Conservation (phyloP, 2,329 filamentous ascomycete species). For the Neonectria ditissima region DNA sequence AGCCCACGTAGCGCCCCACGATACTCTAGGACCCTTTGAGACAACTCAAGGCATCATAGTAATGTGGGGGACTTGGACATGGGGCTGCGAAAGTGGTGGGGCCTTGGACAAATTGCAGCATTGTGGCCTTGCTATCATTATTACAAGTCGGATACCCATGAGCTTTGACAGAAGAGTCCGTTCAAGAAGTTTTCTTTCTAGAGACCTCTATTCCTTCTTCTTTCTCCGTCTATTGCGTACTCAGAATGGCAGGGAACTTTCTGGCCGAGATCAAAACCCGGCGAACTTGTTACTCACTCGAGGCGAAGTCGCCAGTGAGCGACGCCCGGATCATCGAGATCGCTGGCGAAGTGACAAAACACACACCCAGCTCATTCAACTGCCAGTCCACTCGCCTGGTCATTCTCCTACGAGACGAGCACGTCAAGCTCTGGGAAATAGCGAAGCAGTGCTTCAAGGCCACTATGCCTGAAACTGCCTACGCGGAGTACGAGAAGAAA, state of each 20-base stretch:
- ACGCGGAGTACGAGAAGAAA: slow-evolving; percentile 24
- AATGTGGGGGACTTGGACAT: slow-evolving; percentile 23
- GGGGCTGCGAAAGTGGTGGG: slow-evolving; percentile 10
- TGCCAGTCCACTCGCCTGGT: slow-evolving; percentile 28
- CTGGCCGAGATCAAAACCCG: slow-evolving; percentile 21
- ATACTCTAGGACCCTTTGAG: too few relatives aligned
- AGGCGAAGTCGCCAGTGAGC: slow-evolving; percentile 22
- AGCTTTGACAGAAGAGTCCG: background rate
- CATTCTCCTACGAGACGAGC: slow-evolving; percentile 17
- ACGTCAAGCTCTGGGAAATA: slow-evolving; percentile 27
- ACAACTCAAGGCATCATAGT: too few relatives aligned
- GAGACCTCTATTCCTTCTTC: too few relatives aligned
- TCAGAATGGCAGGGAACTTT: slow-evolving; percentile 18
- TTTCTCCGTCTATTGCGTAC: too few relatives aligned
- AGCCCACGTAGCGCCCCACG: background rate
- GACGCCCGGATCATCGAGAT: slow-evolving; percentile 22
- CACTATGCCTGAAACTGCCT: slow-evolving; percentile 9
- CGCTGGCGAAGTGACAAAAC: slow-evolving; percentile 21
- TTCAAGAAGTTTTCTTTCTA: too few relatives aligned
- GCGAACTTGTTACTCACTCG: slow-evolving; percentile 23
- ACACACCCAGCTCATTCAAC: slow-evolving; percentile 29
- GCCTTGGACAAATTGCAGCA: background rate
- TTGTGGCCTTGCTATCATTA: background rate
- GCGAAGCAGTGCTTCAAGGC: slow-evolving; percentile 23
- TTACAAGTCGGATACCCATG: background rate